Evolutionary conservation across 2,329 filamentous ascomycete species (phyloP), one percentile per base, ranked within the genome.

Genomic region (Elsinoe australis): DNA sequence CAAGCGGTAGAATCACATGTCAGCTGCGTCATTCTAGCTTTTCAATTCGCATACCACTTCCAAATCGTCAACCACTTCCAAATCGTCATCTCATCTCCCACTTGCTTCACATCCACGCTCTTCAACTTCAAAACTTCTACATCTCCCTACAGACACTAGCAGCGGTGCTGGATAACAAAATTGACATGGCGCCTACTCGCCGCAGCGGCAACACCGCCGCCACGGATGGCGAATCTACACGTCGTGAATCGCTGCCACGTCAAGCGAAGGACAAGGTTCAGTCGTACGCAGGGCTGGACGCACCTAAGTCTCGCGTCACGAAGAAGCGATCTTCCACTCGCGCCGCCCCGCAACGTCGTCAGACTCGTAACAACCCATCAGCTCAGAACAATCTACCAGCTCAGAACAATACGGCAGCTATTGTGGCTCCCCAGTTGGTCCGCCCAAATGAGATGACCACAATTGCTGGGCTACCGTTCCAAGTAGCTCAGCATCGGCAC

Each of bases 221-320:
- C 12, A 7, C 26, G 7, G 7, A 29, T 29, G 26, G 26, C 26
- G 26, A 29, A 29, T 19, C 24, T n/a, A 24, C 17, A 9, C 14
- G 15, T 15, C 39, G 39, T 3, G 15, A 21, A 17, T 44, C 39
- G 14, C 17, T 44, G 10, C 39, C 39, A 12, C 39, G 39, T 4
- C n/a, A 44, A 15, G 39, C 39, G 10, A 44, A 44, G 28, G 21
- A 21, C 7, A 32, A 44, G n/a, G 26, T 44, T 9, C 38, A 42
- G 17, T 44, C 39, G 6, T 44, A 44, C 26, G 39, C 39, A 44
- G 39, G 39, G 9, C 36, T 14, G 21, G 36, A 28, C 28, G 21
- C 5, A 7, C 36, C 39, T 2, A 21, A 2, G n/a, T 15, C 14
- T 14, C 26, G 39, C 28, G 24, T 21, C 15, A 44, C 39, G 3